Conservation (phyloP, 2,329 filamentous ascomycete genomes). For the Pseudogymnoascus sp. region DNA sequence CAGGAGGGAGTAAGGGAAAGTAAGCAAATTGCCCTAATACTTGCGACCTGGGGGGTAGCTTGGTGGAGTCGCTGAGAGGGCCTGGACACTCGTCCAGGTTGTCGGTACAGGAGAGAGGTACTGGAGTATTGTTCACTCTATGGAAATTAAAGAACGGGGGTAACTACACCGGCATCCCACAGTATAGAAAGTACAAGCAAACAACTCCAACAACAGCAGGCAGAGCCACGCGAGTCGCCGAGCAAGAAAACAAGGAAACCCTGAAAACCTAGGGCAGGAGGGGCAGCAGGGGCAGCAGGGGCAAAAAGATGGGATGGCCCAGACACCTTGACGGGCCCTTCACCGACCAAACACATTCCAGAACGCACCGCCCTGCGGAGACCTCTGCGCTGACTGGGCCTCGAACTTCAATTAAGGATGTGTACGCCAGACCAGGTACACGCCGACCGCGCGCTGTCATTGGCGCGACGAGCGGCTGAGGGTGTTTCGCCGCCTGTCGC, state of each 20-base stretch:
- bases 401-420: constrained; percentile 5
- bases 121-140: not conserved
- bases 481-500: constrained; percentile 1
- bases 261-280: not conserved
- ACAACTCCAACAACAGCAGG: not conserved
- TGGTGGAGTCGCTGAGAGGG: not conserved
- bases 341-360: not conserved
- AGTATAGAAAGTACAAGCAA: not conserved
- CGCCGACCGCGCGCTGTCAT: not conserved
- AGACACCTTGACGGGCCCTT: not conserved
- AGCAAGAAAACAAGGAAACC: not conserved
- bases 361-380: not conserved
- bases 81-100: not conserved
- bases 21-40: not conserved
- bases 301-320: not conserved
- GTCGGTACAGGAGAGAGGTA: not conserved
- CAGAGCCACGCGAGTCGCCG: not conserved
- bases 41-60: not conserved
- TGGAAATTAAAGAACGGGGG: not conserved
- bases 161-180: not conserved
- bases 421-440: not conserved
- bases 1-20: not conserved
- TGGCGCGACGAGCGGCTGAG: not conserved
- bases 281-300: not conserved
- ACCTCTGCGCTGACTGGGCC: not conserved